Evolutionary conservation across 108 stramenopile species (phyloP), one percentile per base, ranked within the genome.

Genomic region (Epithemia pelagica): DNA sequence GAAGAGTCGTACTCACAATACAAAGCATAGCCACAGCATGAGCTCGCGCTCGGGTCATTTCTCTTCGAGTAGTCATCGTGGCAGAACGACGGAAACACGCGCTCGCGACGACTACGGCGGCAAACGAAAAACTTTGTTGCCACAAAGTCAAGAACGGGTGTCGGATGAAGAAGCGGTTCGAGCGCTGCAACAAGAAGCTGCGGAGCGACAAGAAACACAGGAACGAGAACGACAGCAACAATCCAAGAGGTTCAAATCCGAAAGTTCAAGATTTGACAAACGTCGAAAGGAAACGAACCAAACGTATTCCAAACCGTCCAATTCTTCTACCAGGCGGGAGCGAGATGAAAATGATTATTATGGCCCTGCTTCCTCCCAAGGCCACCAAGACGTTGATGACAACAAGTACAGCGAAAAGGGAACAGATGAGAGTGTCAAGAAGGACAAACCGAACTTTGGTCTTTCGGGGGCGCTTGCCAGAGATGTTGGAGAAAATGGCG

Each of bases 401-500:
- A 63, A 63, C 20, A 23, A 8, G 2, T 1, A 63, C 62, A 2
- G 1, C 2, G 25, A 63, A 22, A 21, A 63, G 32, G 31, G 37
- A 20, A 33, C 37, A 37, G 5, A 30, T 7, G 46, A 52, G 8
- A 5, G 2, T 2, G 25, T 29, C 53, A 51, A 66, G 19, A 66
- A 66, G 22, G 24, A 68, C 32, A 58, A 59, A 33, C 58, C 67
- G 10, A 59, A 68, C 30, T 68, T 68, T 58, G 67, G 58, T 5
- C 1, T 68, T 23, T 68, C 94, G n/a, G 99, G 99, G 18, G 96
- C 96, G 0, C 88, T 99, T 22, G 90, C 92, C 2, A 84, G 84
- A 55, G 99, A 99, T 69, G 74, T 74, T 1, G 77, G 77, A 7
- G 15, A 15, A 10, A 15, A 5, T 10, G 5, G 10, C 5, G 37